Evolutionary conservation across 495 filamentous ascomycete species (phyloP), one percentile per base, ranked within the genome.

Genomic region (Friedmanniomyces endolithicus): DNA sequence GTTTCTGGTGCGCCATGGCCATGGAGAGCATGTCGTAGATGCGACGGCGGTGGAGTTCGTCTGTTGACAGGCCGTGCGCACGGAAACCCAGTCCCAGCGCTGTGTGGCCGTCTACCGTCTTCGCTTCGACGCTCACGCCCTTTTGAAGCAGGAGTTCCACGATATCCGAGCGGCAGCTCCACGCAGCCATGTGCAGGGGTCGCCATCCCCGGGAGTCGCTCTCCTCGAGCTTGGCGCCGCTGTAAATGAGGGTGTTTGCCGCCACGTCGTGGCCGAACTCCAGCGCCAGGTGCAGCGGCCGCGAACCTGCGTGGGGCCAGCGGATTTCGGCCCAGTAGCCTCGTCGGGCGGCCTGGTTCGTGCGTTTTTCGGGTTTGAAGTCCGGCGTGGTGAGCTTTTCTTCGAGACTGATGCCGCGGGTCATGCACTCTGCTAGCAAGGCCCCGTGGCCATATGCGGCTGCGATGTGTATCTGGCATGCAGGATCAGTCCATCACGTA

Each of bases 251-350:
- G 22, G 61, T 39, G 14, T 45, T 46, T n/a, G 63, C 61, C 24
- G 63, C 48, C 0, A 65, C 58, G 20, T 59, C 58, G n/a, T 61
- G 54, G 1, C 58, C 58, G 29, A 54, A 67, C 40, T 67, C 64
- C 11, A 57, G 46, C 11, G 64, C 63, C 0, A 67, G 51, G 31
- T 67, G 63, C 14, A 65, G 44, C 6, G 63, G 60, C 27, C 63
- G 57, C 44, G 60, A 56, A 16, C 61, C 63, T 1, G 63, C 40
- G 22, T 63, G 60, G 4, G 62, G 64, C 63, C 64, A 65, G n/a
- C 55, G 52, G 25, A 64, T 59, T 41, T 67, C 64, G 11, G 63
- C 63, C 60, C 63, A 62, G 47, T 63, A 65, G 14, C 64, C 64
- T 50, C 55, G 39, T 29, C 63, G 50, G 6, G 64, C 63, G 6